Percentiles rank a stretch among this genome's conserved stretches.
Conservation (phyloP, 2,329 filamentous ascomycete species). For the Anthostomella pinea region DNA sequence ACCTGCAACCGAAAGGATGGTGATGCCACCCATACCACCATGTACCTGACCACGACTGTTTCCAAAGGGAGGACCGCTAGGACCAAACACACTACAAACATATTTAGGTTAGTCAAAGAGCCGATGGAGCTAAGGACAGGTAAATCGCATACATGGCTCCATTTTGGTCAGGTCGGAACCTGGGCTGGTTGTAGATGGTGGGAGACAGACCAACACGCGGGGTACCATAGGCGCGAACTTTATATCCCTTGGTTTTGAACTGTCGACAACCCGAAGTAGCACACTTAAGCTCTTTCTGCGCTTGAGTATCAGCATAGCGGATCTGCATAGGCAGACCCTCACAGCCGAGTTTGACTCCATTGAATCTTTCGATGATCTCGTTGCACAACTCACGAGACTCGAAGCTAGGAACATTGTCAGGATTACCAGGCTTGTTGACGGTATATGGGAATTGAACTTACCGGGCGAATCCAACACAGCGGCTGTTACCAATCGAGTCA, state of each 20-base stretch:
- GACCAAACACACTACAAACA: slow-evolving; percentile 12
- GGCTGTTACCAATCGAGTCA: slow-evolving; percentile 86
- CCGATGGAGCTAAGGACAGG: background rate
- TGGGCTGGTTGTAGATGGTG: slow-evolving; percentile 41
- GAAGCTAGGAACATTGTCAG: slow-evolving; percentile 60
- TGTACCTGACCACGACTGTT: slow-evolving; percentile 17
- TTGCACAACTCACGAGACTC: slow-evolving; percentile 87
- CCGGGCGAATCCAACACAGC: slow-evolving; percentile 96
- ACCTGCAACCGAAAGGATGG: too few relatives aligned
- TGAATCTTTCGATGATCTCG: slow-evolving; percentile 81
- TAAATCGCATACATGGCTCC: slow-evolving; percentile 20
- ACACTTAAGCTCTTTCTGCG: slow-evolving; percentile 95
- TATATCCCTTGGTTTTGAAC: slow-evolving; percentile 95
- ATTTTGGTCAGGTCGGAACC: slow-evolving; percentile 35
- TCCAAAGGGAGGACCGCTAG: slow-evolving; percentile 11
- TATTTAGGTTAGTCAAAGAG: slow-evolving; percentile 6
- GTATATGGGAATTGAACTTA: slow-evolving; percentile 41
- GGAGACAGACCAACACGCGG: slow-evolving; percentile 56
- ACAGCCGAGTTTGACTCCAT: slow-evolving; percentile 72
- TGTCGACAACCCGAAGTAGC: slow-evolving; percentile 93
- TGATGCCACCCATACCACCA: slow-evolving; percentile 10
- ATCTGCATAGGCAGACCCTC: slow-evolving; percentile 87
- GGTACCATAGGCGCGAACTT: slow-evolving; percentile 67
- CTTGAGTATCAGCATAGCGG: slow-evolving; percentile 93
- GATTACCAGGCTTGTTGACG: slow-evolving; percentile 3